These are phyloP conservation scores for Lentinus polychrous DNA, from an alignment of 1,284 basidiomycete species.

Conservation along the genomic window DNA sequence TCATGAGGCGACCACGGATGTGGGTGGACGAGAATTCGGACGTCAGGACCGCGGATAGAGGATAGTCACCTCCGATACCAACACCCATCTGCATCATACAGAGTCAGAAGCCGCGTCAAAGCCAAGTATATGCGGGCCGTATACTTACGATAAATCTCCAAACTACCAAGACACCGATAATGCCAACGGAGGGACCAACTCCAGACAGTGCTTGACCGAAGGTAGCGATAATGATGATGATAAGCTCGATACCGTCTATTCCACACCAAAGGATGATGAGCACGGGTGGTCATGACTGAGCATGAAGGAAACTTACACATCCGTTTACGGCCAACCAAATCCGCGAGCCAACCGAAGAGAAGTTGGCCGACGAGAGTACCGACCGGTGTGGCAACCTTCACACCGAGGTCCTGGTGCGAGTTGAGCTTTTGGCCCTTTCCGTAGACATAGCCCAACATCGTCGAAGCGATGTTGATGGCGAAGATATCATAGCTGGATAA, in stretches of 20 bases:
- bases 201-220: slow-evolving; percentile 59
- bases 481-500: slow-evolving; percentile 38
- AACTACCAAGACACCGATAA: slow-evolving; percentile 51
- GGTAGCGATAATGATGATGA: slow-evolving; percentile 62
- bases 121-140: slow-evolving; percentile 13
- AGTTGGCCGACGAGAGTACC: slow-evolving; percentile 50
- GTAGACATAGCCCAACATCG: slow-evolving; percentile 54
- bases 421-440: slow-evolving; percentile 28
- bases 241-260: slow-evolving; percentile 64
- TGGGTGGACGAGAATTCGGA: slow-evolving; percentile 74
- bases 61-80: slow-evolving; percentile 72
- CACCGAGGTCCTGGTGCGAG: slow-evolving; percentile 52
- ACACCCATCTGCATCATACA: slow-evolving; percentile 45
- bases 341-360: slow-evolving; percentile 68
- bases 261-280: slow-evolving; percentile 7
- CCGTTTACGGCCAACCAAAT: slow-evolving; percentile 63
- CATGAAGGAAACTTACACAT: slow-evolving; percentile 47
- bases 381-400: slow-evolving; percentile 55
- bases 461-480: slow-evolving; percentile 48
- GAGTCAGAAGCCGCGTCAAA: not conserved
- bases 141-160: slow-evolving; percentile 56
- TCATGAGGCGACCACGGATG: slow-evolving; percentile 70
- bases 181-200: slow-evolving; percentile 49
- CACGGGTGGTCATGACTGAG: slow-evolving; percentile 10
- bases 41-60: slow-evolving; percentile 57